Evolutionary conservation across 768 basidiomycete species (phyloP).

Genomic region (Xanthoconium stramineum): DNA sequence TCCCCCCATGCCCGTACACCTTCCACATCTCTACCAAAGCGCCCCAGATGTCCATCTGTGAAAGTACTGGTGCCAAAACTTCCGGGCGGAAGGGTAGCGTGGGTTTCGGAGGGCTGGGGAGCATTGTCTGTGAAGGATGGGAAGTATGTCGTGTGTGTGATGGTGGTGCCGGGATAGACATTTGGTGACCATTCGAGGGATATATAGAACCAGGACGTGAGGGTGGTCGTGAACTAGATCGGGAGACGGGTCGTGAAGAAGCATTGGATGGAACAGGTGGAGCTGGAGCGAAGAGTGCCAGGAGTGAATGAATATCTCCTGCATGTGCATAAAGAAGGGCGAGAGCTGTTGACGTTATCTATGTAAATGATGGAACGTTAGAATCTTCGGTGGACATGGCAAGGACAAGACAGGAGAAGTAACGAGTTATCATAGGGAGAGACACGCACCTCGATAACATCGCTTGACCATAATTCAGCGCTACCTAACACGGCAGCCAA

Average conservation of each 20-base stretch:
- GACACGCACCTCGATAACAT: slow-evolving; percentile 33
- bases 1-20: slow-evolving; percentile 16
- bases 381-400: slow-evolving; percentile 11
- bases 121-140: slow-evolving; percentile 6
- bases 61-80: slow-evolving; percentile 20
- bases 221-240: slow-evolving; percentile 20
- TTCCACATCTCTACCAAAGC: slow-evolving; percentile 30
- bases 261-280: slow-evolving; percentile 3
- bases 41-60: slow-evolving; percentile 20
- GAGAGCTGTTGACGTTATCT: slow-evolving; percentile 30
- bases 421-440: neutral
- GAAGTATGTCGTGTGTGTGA: slow-evolving; percentile 8
- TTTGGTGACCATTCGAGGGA: slow-evolving; percentile 6
- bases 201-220: slow-evolving; percentile 20
- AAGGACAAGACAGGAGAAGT: neutral
- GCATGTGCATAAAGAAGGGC: slow-evolving; percentile 28
- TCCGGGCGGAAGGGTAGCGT: slow-evolving; percentile 16
- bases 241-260: slow-evolving; percentile 20
- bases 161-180: slow-evolving; percentile 3
- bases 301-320: slow-evolving; percentile 21
- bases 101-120: neutral
- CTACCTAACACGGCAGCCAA: slow-evolving; percentile 17
- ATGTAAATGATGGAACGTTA: slow-evolving; percentile 5
- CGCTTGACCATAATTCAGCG: slow-evolving; percentile 63
- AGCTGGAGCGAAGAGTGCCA: slow-evolving; percentile 16